Evolutionary conservation across 805 yeast species (phyloP).

Genomic region (Metschnikowia proteae): DNA sequence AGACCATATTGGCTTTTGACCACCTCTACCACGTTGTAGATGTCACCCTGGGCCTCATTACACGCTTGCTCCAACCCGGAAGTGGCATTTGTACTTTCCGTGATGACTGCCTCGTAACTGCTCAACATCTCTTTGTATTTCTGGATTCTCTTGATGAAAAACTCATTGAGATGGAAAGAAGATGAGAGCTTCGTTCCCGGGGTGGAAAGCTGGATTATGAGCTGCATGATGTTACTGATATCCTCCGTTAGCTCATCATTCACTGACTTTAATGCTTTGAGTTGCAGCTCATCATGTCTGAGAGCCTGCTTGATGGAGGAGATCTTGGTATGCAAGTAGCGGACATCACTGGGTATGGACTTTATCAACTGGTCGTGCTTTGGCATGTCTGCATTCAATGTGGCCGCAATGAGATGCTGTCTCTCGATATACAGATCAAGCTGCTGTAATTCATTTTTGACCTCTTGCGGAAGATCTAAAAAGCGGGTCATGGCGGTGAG

Average conservation of each 20-base stretch:
- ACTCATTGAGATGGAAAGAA: slow-evolving; percentile 51
- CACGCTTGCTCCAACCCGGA: slow-evolving; percentile 39
- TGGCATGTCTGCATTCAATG: slow-evolving; percentile 55
- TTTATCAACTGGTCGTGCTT: slow-evolving; percentile 62
- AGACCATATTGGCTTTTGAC: slow-evolving; percentile 64
- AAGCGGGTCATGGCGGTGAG: slow-evolving; percentile 74
- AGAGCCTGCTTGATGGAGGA: slow-evolving; percentile 65
- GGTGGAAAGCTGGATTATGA: slow-evolving; percentile 46
- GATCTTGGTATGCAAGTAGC: slow-evolving; percentile 57
- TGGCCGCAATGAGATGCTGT: slow-evolving; percentile 70
- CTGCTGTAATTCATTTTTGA: slow-evolving; percentile 65
- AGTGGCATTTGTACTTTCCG: slow-evolving; percentile 54
- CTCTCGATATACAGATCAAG: slow-evolving; percentile 68
- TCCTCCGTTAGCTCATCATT: slow-evolving; percentile 45
- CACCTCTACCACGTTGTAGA: slow-evolving; percentile 51
- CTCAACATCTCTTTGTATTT: slow-evolving; percentile 45
- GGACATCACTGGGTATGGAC: slow-evolving; percentile 71
- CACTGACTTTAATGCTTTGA: slow-evolving; percentile 30
- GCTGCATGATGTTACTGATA: slow-evolving; percentile 50
- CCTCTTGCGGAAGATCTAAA: slow-evolving; percentile 67
- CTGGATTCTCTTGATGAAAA: slow-evolving; percentile 49
- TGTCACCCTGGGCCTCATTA: slow-evolving; percentile 38
- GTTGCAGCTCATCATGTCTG: slow-evolving; percentile 41
- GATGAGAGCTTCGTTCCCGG: slow-evolving; percentile 59
- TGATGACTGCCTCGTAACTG: slow-evolving; percentile 60